Base-by-base conservation (phyloP, 108 stramenopile genomes). In the Cyclostephanos invisitatus region DNA sequence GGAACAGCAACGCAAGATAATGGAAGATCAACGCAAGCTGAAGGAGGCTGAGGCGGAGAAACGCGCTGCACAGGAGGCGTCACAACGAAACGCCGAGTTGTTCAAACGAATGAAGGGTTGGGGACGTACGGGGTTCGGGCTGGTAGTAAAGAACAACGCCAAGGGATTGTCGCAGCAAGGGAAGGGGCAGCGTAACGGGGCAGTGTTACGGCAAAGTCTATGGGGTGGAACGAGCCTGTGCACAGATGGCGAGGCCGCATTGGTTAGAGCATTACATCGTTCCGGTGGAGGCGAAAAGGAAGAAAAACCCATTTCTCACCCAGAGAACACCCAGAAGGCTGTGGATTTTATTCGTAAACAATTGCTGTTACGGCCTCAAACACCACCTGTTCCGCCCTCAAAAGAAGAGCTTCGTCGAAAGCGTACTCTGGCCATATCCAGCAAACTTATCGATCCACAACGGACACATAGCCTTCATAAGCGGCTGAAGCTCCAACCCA, bases 401-500 rank as follows among this genome's bases (percentile, higher is more conserved):
- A 38, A 72, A 12, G 49, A 50, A n/a, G 53, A 46, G 56, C 68
- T 53, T 0, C 74, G 70, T 17, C 77, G 59, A 56, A 60, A 56
- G 65, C 76, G 59, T 35, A 35, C 42, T 44, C 57, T 46, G 6
- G 56, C 47, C 8, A 74, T 73, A 11, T 55, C 77, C 12, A 62
- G 64, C 18, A 77, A 56, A 48, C 70, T 93, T 5, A 28, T 89
- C 46, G 87, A 88, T 49, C 73, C 89, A 7, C 84, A 89, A 14
- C 80, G 75, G 0, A 61, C 35, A 22, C 35, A 61, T n/a, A 61
- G 36, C 40, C 40, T 36, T 28, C 81, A 74, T 57, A 86, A 87
- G 67, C 81, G 92, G 3, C 61, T 91, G 68, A 93, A 91, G 64
- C 67, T 91, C 35, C 87, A 93, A 83, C 87, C 89, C 7, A 91